These are phyloP conservation scores for Cenchrus purpureus DNA, from an alignment of 176 grass and related monocot genomes.

Conservation along the genomic window DNA sequence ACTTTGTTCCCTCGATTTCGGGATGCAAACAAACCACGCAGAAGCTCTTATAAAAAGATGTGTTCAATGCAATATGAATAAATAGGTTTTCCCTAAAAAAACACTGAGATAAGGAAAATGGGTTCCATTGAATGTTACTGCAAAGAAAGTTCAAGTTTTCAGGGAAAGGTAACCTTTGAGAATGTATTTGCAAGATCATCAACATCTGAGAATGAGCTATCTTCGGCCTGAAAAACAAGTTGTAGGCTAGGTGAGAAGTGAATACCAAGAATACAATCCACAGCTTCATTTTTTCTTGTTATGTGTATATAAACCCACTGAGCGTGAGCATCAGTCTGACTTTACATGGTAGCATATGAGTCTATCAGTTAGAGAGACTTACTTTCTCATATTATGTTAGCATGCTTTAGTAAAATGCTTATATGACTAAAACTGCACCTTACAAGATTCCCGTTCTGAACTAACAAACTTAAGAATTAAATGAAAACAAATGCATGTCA, in stretches of 20 bases:
- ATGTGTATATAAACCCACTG: background rate
- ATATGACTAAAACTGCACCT: background rate
- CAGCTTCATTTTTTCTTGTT: background rate
- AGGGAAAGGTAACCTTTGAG: conserved; percentile 39
- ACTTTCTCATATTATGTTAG: background rate
- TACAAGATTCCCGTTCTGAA: background rate
- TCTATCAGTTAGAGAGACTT: background rate
- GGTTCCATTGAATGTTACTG: background rate
- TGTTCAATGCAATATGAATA: background rate
- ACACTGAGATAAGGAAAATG: background rate
- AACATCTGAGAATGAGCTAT: conserved; percentile 41
- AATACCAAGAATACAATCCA: background rate
- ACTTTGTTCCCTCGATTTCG: background rate
- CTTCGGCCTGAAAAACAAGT: conserved; percentile 44
- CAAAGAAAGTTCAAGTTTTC: conserved; percentile 3
- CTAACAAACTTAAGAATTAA: background rate
- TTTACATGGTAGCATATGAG: background rate
- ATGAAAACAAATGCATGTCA: background rate
- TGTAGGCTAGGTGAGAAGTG: background rate
- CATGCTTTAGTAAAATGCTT: background rate
- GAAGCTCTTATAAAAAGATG: background rate
- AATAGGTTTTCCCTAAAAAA: background rate
- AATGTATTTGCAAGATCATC: conserved; percentile 50
- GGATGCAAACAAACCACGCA: background rate
- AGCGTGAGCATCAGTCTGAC: background rate